Evolutionary conservation across 2,329 filamentous ascomycete species (phyloP).

Genomic region (Tolypocladium endophyticum): DNA sequence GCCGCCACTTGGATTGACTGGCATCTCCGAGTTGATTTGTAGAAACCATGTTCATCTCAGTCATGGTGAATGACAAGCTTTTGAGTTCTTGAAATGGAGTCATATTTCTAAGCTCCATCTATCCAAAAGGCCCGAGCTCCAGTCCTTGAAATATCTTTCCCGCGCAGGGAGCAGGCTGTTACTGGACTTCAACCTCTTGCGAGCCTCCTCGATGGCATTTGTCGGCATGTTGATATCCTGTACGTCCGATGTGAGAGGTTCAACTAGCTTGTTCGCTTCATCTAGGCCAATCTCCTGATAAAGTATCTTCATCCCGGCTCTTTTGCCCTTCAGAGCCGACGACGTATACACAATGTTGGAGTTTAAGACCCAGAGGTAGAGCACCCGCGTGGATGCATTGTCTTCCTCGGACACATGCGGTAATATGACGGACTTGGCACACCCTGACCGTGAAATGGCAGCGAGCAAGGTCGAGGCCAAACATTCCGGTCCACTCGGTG

Average conservation of each 20-base stretch:
- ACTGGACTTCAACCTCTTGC: constrained; percentile 33
- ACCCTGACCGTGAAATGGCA: constrained; percentile 44
- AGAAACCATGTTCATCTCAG: neutral
- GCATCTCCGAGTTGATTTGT: neutral
- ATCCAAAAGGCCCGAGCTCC: constrained; percentile 55
- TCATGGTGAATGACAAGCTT: neutral
- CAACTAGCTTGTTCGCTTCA: constrained; percentile 37
- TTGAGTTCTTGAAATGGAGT: neutral
- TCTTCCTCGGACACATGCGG: constrained; percentile 14
- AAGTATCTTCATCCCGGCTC: constrained; percentile 41
- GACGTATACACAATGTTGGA: constrained; percentile 42
- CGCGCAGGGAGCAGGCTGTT: constrained; percentile 40
- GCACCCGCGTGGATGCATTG: constrained; percentile 10
- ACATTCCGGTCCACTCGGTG: constrained; percentile 36
- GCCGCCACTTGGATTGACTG: neutral
- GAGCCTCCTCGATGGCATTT: constrained; percentile 35
- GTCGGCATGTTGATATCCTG: constrained; percentile 47
- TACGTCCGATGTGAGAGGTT: constrained; percentile 42
- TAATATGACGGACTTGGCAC: constrained; percentile 43
- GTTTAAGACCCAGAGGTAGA: constrained; percentile 48
- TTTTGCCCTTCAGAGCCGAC: constrained; percentile 17
- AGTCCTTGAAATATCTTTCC: constrained; percentile 51
- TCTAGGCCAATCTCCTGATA: constrained; percentile 31
- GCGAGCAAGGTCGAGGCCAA: constrained; percentile 42
- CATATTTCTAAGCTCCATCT: constrained; percentile 16